Conservation (phyloP, 2,329 filamentous ascomycete genomes). For the Piedraia hortae region DNA sequence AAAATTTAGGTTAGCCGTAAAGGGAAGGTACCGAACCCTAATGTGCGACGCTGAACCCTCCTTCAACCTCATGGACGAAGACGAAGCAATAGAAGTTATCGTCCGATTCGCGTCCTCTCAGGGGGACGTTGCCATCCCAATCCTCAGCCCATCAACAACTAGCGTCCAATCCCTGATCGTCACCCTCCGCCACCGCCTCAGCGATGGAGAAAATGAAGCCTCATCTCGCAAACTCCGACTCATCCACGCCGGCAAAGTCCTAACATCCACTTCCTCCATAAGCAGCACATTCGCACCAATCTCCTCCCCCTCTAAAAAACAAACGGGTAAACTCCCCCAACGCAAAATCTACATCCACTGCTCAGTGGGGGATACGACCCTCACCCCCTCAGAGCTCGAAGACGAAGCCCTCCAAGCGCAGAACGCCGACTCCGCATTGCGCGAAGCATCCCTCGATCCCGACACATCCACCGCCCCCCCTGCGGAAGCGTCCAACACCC, state of each 20-base stretch:
- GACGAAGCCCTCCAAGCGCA: constrained; percentile 28
- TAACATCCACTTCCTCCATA: constrained; percentile 45
- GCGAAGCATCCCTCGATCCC: constrained; percentile 9
- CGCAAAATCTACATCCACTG: constrained; percentile 54
- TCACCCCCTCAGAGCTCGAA: constrained; percentile 40
- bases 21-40: no score
- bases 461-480: constrained; percentile 1
- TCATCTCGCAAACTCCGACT: constrained; percentile 64
- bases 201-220: no score
- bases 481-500: constrained; percentile 13
- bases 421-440: constrained; percentile 15
- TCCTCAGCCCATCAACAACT: no score
- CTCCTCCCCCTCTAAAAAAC: constrained; percentile 21
- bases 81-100: no score
- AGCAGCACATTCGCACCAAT: constrained; percentile 36
- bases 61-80: no score
- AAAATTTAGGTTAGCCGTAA: no score
- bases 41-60: no score
- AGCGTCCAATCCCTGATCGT: no score
- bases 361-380: constrained; percentile 51
- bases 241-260: constrained; percentile 68
- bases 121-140: no score
- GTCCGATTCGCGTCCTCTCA: no score
- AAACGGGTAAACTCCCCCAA: constrained; percentile 41
- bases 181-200: no score